Evolutionary conservation across 2,329 filamentous ascomycete genomes (phyloP).

Genomic region (Fusarium succisae): DNA sequence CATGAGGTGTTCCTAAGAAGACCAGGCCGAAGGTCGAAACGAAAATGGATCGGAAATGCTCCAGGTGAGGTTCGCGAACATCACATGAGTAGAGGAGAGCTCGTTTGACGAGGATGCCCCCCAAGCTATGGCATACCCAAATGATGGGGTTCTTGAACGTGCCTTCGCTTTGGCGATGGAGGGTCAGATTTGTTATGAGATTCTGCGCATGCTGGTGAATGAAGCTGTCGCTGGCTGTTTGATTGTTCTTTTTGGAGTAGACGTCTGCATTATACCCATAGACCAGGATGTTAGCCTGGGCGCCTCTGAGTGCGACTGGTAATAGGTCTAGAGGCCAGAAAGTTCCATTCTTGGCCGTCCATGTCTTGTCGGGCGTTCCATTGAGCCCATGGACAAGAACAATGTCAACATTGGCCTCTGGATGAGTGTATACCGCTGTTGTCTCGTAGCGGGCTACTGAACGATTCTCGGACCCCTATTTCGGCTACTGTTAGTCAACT

Average conservation of each 20-base stretch:
- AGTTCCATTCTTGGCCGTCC: slow-evolving; percentile 64
- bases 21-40: slow-evolving; percentile 80
- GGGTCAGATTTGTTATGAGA: slow-evolving; percentile 68
- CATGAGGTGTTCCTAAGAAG: slow-evolving; percentile 81
- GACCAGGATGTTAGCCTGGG: slow-evolving; percentile 71
- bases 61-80: slow-evolving; percentile 65
- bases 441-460: slow-evolving; percentile 61
- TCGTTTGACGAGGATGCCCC: slow-evolving; percentile 76
- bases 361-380: slow-evolving; percentile 71
- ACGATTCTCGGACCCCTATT: slow-evolving; percentile 51
- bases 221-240: slow-evolving; percentile 70
- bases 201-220: slow-evolving; percentile 78
- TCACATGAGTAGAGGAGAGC: slow-evolving; percentile 74
- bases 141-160: slow-evolving; percentile 73
- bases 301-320: slow-evolving; percentile 64
- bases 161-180: slow-evolving; percentile 68
- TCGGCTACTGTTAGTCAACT: background rate
- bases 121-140: slow-evolving; percentile 79
- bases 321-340: slow-evolving; percentile 78
- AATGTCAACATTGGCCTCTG: slow-evolving; percentile 69
- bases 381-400: slow-evolving; percentile 78
- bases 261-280: slow-evolving; percentile 81
- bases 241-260: slow-evolving; percentile 57
- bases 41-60: slow-evolving; percentile 74
- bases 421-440: slow-evolving; percentile 67